These are phyloP conservation scores for Halenospora varia DNA, from an alignment of 495 filamentous ascomycete species.

Conservation along the genomic window DNA sequence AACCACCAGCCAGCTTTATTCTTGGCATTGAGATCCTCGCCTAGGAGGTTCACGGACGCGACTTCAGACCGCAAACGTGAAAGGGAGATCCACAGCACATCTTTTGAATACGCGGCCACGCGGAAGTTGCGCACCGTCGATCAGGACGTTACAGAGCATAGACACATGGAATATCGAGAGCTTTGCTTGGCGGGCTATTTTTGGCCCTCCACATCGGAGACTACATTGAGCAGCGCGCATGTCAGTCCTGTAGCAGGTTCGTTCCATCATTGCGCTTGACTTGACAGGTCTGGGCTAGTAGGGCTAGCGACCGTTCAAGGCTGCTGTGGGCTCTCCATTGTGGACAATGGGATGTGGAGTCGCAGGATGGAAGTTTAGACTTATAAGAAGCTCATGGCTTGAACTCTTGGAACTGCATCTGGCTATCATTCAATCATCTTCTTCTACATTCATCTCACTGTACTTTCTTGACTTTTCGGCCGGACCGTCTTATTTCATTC, in stretches of 20 bases:
- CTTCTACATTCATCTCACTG: constrained; percentile 2
- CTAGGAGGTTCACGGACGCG: neutral
- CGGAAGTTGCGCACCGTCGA: neutral
- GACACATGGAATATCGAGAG: neutral
- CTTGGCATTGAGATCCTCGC: neutral
- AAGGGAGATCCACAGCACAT: neutral
- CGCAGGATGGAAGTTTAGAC: neutral
- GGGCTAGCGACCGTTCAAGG: neutral
- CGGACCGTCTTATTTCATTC: constrained; percentile 12
- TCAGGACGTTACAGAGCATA: neutral
- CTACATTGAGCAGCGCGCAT: neutral
- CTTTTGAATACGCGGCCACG: neutral
- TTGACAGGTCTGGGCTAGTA: neutral
- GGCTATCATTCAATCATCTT: constrained; percentile 6
- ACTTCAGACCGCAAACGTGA: neutral
- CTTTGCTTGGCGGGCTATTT: neutral
- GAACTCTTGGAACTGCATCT: constrained; percentile 3
- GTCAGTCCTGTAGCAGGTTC: neutral
- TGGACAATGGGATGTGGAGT: neutral
- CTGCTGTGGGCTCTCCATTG: neutral
- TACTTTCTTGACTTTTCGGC: constrained; percentile 15
- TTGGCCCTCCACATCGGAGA: neutral
- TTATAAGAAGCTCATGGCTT: neutral
- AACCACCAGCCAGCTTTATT: neutral
- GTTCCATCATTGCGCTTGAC: neutral